These are phyloP conservation scores for Cystobasidium ongulense DNA, from an alignment of 768 basidiomycete genomes.

Conservation along the genomic window DNA sequence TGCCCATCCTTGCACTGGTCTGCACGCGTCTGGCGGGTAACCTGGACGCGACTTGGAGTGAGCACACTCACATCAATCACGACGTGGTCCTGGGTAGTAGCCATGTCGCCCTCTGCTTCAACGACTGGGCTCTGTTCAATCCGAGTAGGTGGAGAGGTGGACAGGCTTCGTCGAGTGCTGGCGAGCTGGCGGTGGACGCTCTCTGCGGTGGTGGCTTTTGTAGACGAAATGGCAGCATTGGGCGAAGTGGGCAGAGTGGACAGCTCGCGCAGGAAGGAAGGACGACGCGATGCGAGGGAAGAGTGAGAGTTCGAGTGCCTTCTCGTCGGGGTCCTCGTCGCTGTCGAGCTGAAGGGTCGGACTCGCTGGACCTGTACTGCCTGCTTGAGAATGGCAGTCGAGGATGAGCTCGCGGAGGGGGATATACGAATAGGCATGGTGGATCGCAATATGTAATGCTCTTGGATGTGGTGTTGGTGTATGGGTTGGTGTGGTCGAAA, in stretches of 20 bases:
- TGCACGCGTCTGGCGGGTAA: background rate
- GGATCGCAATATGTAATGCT: background rate
- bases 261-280: background rate
- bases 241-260: background rate
- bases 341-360: background rate
- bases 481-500: no score
- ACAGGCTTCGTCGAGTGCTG: background rate
- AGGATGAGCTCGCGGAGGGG: background rate
- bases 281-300: background rate
- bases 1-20: background rate
- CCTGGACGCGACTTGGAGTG: background rate
- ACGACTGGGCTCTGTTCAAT: background rate
- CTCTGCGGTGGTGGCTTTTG: background rate
- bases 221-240: background rate
- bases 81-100: background rate
- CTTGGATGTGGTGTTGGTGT: background rate
- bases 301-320: background rate
- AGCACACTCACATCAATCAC: slow-evolving; percentile 1
- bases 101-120: slow-evolving; percentile 1
- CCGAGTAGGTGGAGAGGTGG: background rate
- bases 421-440: background rate
- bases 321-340: background rate
- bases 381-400: background rate
- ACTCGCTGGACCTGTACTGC: background rate
- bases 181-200: background rate